Evolutionary conservation across 164 flowering plant species (phyloP), one percentile per base, ranked within the genome.

Genomic region (Pachysandra terminalis): DNA sequence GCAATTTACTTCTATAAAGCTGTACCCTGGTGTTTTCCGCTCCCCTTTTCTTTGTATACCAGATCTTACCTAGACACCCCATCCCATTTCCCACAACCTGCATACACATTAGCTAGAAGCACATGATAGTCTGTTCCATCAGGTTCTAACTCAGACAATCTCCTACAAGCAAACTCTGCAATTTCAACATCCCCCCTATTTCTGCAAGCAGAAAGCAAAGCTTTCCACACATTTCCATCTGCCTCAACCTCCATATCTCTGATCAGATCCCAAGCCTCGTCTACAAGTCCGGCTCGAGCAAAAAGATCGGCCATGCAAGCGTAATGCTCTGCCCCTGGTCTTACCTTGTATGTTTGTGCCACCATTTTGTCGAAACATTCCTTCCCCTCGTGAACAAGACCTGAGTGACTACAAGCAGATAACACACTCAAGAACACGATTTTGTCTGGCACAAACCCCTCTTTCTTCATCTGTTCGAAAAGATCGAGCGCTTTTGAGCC

Each of bases 241-340:
- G 73, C 62, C 26, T 66, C 62, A 12, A 63, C 64, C 0, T 71
- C 67, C 80, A 73, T 67, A 25, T 23, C 64, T 35, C 60, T 19
- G 19, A 77, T 65, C 35, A 77, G 59, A 16, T n/a, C 60, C 49
- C 40, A 28, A 53, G 77, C 75, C 57, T 77, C 80, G 1, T 61
- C 72, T n/a, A 74, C 60, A 15, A 64, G 61, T 22, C 80, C 77
- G 12, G 80, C 74, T 28, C 77, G 69, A 1, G 74, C 80, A 23
- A 77, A 65, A 63, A 77, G 74, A 52, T 77, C 80, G 26, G 67
- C 67, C 76, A 73, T 70, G 67, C 80, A 77, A 48, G 73, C 72
- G 60, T 74, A 77, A 59, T 77, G 80, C 67, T 74, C 68, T 21
- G 61, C n/a, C 48, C 45, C 41, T 0, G 73, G 73, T 2, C 55